These are phyloP conservation scores for Leishmania guyanensis DNA, from an alignment of 208 protist genomes.

Conservation along the genomic window DNA sequence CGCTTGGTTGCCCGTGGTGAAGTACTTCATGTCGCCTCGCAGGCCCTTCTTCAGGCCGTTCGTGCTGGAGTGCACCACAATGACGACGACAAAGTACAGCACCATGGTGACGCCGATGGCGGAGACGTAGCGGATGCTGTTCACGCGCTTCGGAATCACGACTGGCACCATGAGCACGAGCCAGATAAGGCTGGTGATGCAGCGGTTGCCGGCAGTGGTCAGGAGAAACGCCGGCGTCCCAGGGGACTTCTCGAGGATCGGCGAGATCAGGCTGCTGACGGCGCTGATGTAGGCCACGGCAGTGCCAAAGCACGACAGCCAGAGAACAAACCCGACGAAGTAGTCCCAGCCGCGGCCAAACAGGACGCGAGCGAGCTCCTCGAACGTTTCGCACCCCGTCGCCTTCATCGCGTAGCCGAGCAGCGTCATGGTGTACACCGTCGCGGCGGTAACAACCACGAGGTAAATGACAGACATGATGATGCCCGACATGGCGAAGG, in stretches of 20 bases:
- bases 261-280: conserved; percentile 51
- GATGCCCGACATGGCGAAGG: conserved; percentile 55
- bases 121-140: conserved; percentile 81
- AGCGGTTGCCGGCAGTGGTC: conserved; percentile 35
- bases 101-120: conserved; percentile 68
- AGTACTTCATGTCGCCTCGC: conserved; percentile 38
- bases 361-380: conserved; percentile 46
- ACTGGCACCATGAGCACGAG: conserved; percentile 67
- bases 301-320: conserved; percentile 68
- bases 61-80: conserved; percentile 57
- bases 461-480: conserved; percentile 70
- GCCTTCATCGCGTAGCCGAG: conserved; percentile 55
- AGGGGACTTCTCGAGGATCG: conserved; percentile 45
- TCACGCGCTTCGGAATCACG: conserved; percentile 71
- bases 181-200: conserved; percentile 54
- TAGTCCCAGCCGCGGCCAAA: conserved; percentile 60
- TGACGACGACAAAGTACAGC: conserved; percentile 63
- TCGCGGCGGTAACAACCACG: conserved; percentile 40
- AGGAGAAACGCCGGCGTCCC: conserved; percentile 45
- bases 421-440: conserved; percentile 67
- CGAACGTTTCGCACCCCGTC: conserved; percentile 55
- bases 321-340: conserved; percentile 71
- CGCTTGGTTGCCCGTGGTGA: conserved; percentile 53
- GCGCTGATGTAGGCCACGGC: conserved; percentile 80
- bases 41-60: conserved; percentile 45